Conservation (phyloP, 2,329 filamentous ascomycete genomes). For the Penicillium palitans region DNA sequence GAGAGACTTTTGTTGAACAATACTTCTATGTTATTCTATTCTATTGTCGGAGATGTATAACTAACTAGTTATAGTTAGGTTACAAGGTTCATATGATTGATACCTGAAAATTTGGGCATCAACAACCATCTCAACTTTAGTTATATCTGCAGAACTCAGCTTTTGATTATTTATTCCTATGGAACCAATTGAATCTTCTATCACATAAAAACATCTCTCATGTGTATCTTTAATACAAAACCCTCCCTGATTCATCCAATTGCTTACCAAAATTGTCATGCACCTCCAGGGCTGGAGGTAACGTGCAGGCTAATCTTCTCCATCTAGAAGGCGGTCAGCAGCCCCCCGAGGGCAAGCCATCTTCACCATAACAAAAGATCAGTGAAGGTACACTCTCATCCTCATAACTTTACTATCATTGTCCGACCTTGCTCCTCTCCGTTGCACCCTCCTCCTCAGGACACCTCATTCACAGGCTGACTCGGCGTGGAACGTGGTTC, state of each 20-base stretch:
- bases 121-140: neutral
- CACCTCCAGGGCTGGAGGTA: neutral
- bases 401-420: conserved; percentile 14
- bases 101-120: too few relatives aligned
- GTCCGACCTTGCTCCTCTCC: conserved; percentile 14
- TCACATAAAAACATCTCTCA: neutral
- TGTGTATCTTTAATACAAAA: neutral
- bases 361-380: conserved; percentile 27
- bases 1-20: neutral
- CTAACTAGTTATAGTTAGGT: too few relatives aligned
- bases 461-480: conserved; percentile 10
- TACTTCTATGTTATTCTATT: neutral
- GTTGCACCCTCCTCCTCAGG: neutral
- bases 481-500: conserved; percentile 21
- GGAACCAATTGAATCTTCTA: neutral
- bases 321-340: conserved; percentile 22
- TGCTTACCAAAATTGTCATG: neutral
- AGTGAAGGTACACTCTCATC: conserved; percentile 16
- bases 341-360: conserved; percentile 15
- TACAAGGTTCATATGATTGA: too few relatives aligned
- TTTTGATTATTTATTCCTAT: neutral
- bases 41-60: neutral
- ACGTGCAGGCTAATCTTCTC: neutral
- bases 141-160: neutral
- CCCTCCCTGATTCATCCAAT: neutral